phyloP scores from a whole-genome alignment of 495 filamentous ascomycete species.

The Penicillium parvum region DNA sequence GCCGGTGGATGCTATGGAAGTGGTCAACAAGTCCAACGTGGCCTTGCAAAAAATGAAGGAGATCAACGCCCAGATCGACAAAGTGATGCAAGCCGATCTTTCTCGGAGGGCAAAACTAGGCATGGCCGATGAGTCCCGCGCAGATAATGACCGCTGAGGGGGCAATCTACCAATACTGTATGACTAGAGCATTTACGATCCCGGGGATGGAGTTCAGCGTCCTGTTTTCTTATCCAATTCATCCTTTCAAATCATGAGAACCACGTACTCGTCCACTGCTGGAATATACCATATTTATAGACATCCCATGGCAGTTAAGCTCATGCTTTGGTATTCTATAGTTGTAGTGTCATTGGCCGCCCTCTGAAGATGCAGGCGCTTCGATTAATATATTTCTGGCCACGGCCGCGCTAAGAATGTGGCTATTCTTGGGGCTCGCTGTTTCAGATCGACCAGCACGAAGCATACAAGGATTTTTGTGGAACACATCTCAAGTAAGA shows the following conservation, averaged over 20 bases:
- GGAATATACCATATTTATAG: too few relatives aligned
- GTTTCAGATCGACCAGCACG: conserved; percentile 5
- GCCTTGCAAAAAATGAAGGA: conserved; percentile 76
- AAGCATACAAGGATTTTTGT: not conserved
- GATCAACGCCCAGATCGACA: conserved; percentile 65
- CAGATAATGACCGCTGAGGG: conserved; percentile 65
- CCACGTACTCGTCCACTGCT: not conserved
- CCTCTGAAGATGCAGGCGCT: too few relatives aligned
- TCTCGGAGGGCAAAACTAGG: conserved; percentile 70
- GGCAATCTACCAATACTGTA: conserved; percentile 15
- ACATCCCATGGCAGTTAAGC: too few relatives aligned
- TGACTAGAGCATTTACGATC: conserved; percentile 23
- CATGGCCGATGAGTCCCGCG: conserved; percentile 70
- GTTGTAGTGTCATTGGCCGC: too few relatives aligned
- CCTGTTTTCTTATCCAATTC: conserved; percentile 4
- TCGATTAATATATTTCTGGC: conserved; percentile 13
- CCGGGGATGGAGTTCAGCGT: conserved; percentile 22
- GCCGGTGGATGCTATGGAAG: conserved; percentile 67
- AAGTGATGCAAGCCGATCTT: conserved; percentile 68
- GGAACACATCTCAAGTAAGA: not conserved
- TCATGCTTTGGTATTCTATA: too few relatives aligned
- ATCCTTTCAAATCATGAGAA: too few relatives aligned
- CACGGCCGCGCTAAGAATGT: conserved; percentile 9
- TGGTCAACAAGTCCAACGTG: conserved; percentile 65
- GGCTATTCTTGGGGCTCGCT: conserved; percentile 15